Percentiles rank a stretch among this genome's conserved stretches.
Conservation (phyloP, 2,329 filamentous ascomycete species). For the Ophiostoma triangulosporum region DNA sequence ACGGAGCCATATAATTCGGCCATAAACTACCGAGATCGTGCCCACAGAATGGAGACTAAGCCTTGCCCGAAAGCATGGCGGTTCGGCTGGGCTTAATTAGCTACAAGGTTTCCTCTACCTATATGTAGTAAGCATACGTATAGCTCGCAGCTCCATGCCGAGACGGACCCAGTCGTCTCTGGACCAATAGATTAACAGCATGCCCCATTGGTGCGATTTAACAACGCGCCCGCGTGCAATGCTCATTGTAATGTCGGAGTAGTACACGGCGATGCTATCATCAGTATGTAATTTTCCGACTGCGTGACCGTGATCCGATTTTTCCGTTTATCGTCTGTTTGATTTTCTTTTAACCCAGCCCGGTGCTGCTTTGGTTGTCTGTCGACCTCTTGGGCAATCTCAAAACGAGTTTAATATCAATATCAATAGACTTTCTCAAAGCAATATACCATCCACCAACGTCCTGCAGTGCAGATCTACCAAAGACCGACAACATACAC, state of each 20-base stretch:
- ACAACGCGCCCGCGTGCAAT: neutral
- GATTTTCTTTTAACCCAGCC: neutral
- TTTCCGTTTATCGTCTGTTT: neutral
- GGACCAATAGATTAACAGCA: neutral
- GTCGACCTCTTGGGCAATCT: neutral
- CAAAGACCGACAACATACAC: neutral
- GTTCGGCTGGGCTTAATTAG: neutral
- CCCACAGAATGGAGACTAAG: neutral
- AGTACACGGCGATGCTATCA: neutral
- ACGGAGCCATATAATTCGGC: neutral
- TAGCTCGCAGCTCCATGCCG: neutral
- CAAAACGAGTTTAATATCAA: neutral
- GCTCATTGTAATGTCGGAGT: neutral
- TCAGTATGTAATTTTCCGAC: neutral
- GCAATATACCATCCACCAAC: neutral
- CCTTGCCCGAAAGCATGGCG: neutral
- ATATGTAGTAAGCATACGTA: no score
- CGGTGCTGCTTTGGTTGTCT: neutral
- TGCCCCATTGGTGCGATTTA: conserved; percentile 3
- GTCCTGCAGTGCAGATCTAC: neutral
- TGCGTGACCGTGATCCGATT: neutral
- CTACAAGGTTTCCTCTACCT: no score
- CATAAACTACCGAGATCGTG: neutral
- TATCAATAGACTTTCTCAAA: neutral
- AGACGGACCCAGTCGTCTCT: neutral